Conservation (phyloP, 441 rosid species). For the Omphalea diandra region DNA sequence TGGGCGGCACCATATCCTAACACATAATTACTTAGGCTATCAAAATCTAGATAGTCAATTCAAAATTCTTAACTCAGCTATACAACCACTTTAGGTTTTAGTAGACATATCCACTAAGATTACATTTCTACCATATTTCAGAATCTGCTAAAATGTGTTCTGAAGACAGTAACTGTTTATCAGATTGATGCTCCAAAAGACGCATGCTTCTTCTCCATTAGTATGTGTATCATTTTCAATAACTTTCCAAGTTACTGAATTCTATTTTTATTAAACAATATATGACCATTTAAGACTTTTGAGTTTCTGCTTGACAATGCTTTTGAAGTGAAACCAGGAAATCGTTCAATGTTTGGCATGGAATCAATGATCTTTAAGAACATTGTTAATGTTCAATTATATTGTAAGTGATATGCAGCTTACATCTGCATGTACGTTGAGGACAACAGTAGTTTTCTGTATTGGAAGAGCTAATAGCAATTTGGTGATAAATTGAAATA, state of each 20-base stretch:
- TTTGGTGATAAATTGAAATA: not conserved
- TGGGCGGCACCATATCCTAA: slow-evolving; percentile 93
- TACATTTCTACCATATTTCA: not conserved
- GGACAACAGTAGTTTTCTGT: not conserved
- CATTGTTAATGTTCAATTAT: not conserved
- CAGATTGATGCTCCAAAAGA: not conserved
- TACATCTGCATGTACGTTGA: not conserved
- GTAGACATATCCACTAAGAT: not conserved
- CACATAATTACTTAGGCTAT: slow-evolving; percentile 21
- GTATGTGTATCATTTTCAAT: not conserved
- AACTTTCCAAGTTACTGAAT: not conserved
- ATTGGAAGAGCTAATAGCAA: not conserved
- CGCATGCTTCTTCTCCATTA: not conserved
- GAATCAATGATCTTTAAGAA: not conserved
- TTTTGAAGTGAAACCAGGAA: not conserved
- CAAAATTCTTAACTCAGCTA: not conserved
- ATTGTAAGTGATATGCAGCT: not conserved
- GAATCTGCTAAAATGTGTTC: not conserved
- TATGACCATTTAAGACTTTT: not conserved
- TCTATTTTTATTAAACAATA: not conserved
- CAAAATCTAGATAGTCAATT: slow-evolving; percentile 9
- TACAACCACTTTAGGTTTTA: not conserved
- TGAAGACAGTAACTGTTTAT: not conserved
- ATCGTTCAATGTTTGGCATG: not conserved
- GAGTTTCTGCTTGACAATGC: not conserved